Conservation (phyloP, 164 flowering plant species). For the Chimonanthus salicifolius region DNA sequence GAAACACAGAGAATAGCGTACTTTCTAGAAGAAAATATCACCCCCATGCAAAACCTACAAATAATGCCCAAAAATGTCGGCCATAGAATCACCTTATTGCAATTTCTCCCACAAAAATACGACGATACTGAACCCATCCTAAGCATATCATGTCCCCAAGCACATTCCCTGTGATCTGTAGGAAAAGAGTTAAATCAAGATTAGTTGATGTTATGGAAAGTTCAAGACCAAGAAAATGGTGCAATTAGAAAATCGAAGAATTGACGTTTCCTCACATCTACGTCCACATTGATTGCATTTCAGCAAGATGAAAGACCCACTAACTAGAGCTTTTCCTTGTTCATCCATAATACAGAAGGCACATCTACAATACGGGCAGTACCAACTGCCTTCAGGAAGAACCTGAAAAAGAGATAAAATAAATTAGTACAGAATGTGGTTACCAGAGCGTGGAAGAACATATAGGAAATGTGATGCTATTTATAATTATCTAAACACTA, state of each 20-base stretch:
- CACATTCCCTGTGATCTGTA: conserved; percentile 23
- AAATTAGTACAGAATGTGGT: not conserved
- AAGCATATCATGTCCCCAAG: conserved; percentile 5
- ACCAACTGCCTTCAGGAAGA: conserved; percentile 23
- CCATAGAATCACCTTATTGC: conserved; percentile 15
- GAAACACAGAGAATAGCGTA: no score
- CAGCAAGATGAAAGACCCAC: conserved; percentile 1
- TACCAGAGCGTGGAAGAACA: not conserved
- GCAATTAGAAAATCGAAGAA: not conserved
- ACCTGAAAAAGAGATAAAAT: conserved; percentile 15
- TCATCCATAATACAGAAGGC: conserved; percentile 17
- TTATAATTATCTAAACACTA: no score
- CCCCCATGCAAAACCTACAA: no score
- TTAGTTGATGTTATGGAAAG: not conserved
- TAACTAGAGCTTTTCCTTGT: conserved; percentile 1
- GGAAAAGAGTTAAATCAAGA: not conserved
- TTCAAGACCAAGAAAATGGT: not conserved
- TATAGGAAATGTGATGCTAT: not conserved
- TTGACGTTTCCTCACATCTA: conserved; percentile 17
- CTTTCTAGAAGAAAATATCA: no score
- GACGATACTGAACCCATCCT: not conserved
- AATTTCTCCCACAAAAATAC: conserved; percentile 18
- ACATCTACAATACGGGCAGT: conserved; percentile 24
- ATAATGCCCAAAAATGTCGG: no score
- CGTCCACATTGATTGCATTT: conserved; percentile 20